Evolutionary conservation across 495 filamentous ascomycete species (phyloP).

Genomic region (Penicillium subrubescens): DNA sequence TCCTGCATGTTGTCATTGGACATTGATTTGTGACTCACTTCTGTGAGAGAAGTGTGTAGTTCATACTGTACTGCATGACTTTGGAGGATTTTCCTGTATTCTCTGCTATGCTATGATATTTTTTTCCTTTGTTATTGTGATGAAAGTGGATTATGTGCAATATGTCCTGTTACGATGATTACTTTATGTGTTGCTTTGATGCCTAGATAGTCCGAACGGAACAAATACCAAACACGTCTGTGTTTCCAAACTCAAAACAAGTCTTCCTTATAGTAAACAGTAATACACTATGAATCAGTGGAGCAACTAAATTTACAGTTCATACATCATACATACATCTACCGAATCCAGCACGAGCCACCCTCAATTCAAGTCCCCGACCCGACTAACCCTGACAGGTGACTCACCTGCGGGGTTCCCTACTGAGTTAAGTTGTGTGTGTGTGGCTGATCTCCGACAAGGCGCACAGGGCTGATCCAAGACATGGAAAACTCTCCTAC

Average conservation of each 20-base stretch:
- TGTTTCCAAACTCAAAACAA: background rate
- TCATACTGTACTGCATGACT: background rate
- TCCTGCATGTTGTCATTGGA: conserved; percentile 20
- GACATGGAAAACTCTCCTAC: background rate
- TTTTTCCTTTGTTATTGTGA: conserved; percentile 10
- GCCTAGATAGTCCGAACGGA: background rate
- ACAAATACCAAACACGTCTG: conserved; percentile 1
- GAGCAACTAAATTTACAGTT: background rate
- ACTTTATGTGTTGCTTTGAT: background rate
- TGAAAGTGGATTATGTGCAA: background rate
- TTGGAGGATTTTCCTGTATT: background rate
- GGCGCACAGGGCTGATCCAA: background rate
- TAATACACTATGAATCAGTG: no score
- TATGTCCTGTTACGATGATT: background rate
- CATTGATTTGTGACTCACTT: conserved; percentile 23
- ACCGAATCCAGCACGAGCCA: background rate
- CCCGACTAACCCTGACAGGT: background rate
- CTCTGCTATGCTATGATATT: conserved; percentile 3
- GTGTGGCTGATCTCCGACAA: background rate
- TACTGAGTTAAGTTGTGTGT: no score
- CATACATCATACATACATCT: background rate
- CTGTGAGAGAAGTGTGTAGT: conserved; percentile 13
- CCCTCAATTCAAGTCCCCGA: background rate
- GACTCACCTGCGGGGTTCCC: conserved; percentile 4
- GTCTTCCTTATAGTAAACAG: background rate